Base-by-base conservation (phyloP, 2,329 filamentous ascomycete species). In the Fusarium sp. region DNA sequence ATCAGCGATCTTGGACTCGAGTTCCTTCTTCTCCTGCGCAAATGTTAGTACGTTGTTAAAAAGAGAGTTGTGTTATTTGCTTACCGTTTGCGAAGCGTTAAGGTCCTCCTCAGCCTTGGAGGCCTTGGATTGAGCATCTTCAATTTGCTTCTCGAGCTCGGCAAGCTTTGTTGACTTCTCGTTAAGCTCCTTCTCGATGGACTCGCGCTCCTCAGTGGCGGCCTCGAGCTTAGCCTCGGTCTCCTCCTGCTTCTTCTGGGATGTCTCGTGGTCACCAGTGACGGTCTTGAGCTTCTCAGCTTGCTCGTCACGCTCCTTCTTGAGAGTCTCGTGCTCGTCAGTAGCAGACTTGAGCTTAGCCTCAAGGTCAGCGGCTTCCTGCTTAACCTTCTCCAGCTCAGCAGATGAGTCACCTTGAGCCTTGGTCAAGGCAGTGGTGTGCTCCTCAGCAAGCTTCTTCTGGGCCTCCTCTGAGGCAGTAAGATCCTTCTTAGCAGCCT, bases 51-150 rank as follows among this genome's bases (percentile, higher is more conserved):
- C 29, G 9, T 25, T 18, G 15, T 6, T 7, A 8, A 3, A 22
- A 9, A 32, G 24, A 16, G 13, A 20, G 30, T 24, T 27, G 40
- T 44, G 22, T 24, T 24, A 25, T 22, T 32, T 41, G 57, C 78
- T 69, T 77, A 82, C 80, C 27, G 71, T 67, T 46, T 79, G 69
- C 3, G 75, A 74, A 30, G 75, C 64, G 54, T 78, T 74, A 10
- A 84, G 74, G 51, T 82, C 76, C 22, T 80, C 80, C 27, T 79
- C 75, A 13, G 78, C 77, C 72, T 82, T 79, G 25, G 77, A 73
- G 6, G 78, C 78, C 67, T 81, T 80, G 58, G 78, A 73, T 59
- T 81, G 76, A 6, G 80, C 80, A 51, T 76, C 75, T 56, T 81
- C 77, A 8, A 68, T 67, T 61, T 81, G 67, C 57, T 74, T 74